These are phyloP conservation scores for Quillaja saponaria DNA, from an alignment of 306 rosid species.

Conservation along the genomic window DNA sequence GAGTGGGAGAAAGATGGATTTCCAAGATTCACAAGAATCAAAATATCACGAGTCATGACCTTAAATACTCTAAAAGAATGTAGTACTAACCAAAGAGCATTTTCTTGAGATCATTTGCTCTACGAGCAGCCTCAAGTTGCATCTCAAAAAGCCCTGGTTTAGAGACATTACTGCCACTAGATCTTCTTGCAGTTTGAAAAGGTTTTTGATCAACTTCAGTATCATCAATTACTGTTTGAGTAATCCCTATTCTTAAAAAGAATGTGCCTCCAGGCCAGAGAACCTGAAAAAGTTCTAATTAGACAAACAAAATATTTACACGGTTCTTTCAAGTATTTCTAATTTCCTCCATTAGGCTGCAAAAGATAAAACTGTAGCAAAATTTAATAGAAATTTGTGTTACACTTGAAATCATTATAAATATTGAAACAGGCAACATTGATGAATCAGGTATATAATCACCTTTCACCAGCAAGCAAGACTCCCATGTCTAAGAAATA, in stretches of 20 bases:
- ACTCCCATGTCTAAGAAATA: too few relatives aligned
- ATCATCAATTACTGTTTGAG: slow-evolving; percentile 33
- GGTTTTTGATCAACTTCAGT: slow-evolving; percentile 35
- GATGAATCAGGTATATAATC: too few relatives aligned
- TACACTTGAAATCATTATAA: too few relatives aligned
- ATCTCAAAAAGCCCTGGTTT: slow-evolving; percentile 70
- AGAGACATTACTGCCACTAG: slow-evolving; percentile 46
- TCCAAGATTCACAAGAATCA: slow-evolving; percentile 19
- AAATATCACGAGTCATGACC: too few relatives aligned
- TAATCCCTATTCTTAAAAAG: slow-evolving; percentile 49
- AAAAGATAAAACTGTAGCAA: too few relatives aligned
- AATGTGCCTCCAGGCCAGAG: slow-evolving; percentile 91
- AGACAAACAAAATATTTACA: slow-evolving; percentile 27
- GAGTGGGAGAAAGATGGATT: slow-evolving; percentile 10
- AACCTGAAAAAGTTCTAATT: slow-evolving; percentile 50
- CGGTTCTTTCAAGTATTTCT: too few relatives aligned
- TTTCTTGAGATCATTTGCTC: slow-evolving; percentile 86
- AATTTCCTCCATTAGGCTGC: too few relatives aligned
- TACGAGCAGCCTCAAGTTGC: slow-evolving; percentile 95
- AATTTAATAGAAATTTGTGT: too few relatives aligned
- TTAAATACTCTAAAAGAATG: background rate
- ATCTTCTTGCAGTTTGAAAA: slow-evolving; percentile 39
- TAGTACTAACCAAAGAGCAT: slow-evolving; percentile 76
- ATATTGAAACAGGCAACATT: too few relatives aligned
- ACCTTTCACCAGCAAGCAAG: too few relatives aligned